Conservation (phyloP, 163 green algal genomes). For the Chlorella variabilis region DNA sequence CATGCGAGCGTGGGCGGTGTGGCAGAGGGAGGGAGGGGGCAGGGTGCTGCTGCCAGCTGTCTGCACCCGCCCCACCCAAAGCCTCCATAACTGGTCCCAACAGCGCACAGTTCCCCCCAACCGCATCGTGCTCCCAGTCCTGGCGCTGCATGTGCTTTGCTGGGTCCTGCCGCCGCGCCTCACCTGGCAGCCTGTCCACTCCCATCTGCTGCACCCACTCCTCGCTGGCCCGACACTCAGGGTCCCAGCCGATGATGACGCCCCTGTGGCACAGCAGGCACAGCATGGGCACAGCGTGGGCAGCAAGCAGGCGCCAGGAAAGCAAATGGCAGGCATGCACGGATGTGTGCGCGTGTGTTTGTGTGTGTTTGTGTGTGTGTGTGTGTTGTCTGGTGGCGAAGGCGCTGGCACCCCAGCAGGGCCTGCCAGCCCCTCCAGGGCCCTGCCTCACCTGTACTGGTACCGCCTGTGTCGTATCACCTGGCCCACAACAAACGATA, state of each 20-base stretch:
- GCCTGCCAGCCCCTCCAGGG: too few relatives aligned
- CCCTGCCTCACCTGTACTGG: constrained; percentile 48
- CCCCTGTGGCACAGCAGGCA: constrained; percentile 17
- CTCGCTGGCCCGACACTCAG: constrained; percentile 55
- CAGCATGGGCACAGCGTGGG: background rate
- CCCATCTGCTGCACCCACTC: constrained; percentile 70
- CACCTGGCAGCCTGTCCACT: constrained; percentile 50
- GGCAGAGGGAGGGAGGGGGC: background rate
- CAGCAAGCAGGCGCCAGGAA: background rate
- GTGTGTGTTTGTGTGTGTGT: too few relatives aligned
- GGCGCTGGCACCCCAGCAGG: background rate
- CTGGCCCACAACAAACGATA: constrained; percentile 55
- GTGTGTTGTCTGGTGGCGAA: too few relatives aligned
- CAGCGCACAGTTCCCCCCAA: too few relatives aligned
- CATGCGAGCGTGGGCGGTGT: background rate
- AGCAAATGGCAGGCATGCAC: background rate
- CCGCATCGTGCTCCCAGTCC: too few relatives aligned
- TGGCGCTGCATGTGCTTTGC: too few relatives aligned
- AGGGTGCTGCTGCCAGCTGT: too few relatives aligned
- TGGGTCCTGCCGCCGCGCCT: too few relatives aligned
- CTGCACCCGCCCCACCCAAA: too few relatives aligned
- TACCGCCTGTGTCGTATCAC: constrained; percentile 60
- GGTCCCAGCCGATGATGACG: constrained; percentile 69
- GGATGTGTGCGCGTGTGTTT: too few relatives aligned
- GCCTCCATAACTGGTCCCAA: too few relatives aligned